Evolutionary conservation across 176 grass and related monocot genomes (phyloP), one percentile per base, ranked within the genome.

Genomic region (Eremochloa ophiuroides): DNA sequence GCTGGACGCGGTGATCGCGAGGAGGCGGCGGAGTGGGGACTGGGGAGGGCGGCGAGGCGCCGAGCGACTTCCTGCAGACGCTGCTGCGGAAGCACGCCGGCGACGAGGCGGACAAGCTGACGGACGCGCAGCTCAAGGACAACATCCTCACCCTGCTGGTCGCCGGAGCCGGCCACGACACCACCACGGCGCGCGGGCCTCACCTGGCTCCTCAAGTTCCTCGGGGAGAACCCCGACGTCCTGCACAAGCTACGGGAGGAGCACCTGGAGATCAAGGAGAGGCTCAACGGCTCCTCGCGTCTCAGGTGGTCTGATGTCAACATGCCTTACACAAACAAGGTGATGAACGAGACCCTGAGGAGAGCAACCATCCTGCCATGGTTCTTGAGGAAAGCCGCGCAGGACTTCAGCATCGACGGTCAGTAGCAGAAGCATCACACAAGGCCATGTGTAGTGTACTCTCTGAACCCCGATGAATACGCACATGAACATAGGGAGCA

Each of bases 171-270:
- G 91, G 91, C 2, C 91, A 93, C 29, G 88, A 93, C 82, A 93
- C 91, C 0, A 93, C 91, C 6, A 88, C 91, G 5, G 91, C 91
- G n/a, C n/a, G n/a, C n/a, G 0, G 88, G 85, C 0, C 85, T 90
- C 22, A 93, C 91, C 0, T 93, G 91, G 91, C 74, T 90, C 56
- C 18, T 88, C 82, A 93, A 93, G 85, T 93, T 93, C 88, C 79
- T 90, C n/a, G 91, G 82, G 0, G 91, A 93, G 11, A 93, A 93
- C 82, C 88, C 85, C 0, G 38, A 68, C 1, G 82, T 76, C 46
- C 82, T 88, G 8, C 56, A 80, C 11, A 93, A 63, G 61, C 88
- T 93, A 2, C 77, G 91, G 18, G 88, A 93, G 27, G 91, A 93
- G 82, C 91, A 90, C 40, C 1, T 83, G 25, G 69, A 10, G 78